Base-by-base conservation (phyloP, 2,329 filamentous ascomycete species). In the Dendrostoma leiphaemia region DNA sequence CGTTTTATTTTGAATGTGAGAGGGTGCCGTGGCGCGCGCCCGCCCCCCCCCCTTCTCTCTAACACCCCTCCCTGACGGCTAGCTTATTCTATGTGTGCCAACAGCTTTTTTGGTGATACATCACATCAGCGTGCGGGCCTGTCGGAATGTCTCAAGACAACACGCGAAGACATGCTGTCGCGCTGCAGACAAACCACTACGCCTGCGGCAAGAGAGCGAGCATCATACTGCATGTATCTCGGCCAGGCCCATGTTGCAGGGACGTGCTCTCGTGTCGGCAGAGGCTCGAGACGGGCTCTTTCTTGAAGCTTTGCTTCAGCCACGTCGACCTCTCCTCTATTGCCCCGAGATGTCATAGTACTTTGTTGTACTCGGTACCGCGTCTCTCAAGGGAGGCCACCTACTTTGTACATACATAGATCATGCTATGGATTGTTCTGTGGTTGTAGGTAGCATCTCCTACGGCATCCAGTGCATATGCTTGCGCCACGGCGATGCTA, bases 121-220 rank as follows among this genome's bases (percentile, higher is more conserved):
- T 68, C 67, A 71, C 65, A 74, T 74, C 72, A 74, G 73, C 72
- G 71, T 75, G 69, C 73, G 73, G 73, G 69, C 72, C 68, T 61
- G 74, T 76, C 74, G 74, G 74, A 67, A 70, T 66, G 69, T 62
- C 64, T 71, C 74, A 67, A 72, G 69, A n/a, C n/a, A n/a, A n/a
- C n/a, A n/a, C n/a, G n/a, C n/a, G n/a, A n/a, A 70, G 65, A 60
- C 60, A 35, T 24, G 32, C 51, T 29, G 44, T 34, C 26, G 29
- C 26, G 21, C 12, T 38, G 37, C 37, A 41, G 21, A 13, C 12
- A n/a, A n/a, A 23, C 17, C 19, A 23, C 7, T 13, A 21, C 12
- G 1, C 7, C 10, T 19, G n/a, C n/a, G n/a, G n/a, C n/a, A n/a
- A n/a, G 9, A 23, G 12, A 40, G 37, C 37, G 37, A 24, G n/a